These are phyloP conservation scores for Sclerotinia spermophila DNA, from an alignment of 2,329 filamentous ascomycete genomes.

Conservation along the genomic window DNA sequence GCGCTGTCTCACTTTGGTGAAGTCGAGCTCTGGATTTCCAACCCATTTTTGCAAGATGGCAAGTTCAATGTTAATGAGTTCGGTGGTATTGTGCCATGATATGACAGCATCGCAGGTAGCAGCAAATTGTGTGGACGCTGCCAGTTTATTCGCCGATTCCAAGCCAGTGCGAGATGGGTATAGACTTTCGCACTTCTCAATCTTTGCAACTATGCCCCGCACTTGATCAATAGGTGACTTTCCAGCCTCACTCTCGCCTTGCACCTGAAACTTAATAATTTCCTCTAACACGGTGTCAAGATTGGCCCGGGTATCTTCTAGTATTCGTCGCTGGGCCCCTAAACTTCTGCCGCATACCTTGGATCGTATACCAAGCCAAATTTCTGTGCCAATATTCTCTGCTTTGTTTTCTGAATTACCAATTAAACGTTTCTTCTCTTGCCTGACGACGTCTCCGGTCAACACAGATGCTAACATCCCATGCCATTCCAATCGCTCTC, in stretches of 20 bases:
- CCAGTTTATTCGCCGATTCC: constrained; percentile 69
- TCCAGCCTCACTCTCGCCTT: constrained; percentile 83
- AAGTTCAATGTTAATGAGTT: constrained; percentile 92
- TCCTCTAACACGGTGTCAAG: constrained; percentile 77
- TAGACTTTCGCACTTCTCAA: constrained; percentile 81
- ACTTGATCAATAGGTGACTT: constrained; percentile 88
- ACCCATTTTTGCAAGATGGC: constrained; percentile 93
- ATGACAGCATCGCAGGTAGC: constrained; percentile 86
- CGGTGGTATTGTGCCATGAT: constrained; percentile 95
- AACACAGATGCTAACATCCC: constrained; percentile 95
- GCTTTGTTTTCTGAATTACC: constrained; percentile 63
- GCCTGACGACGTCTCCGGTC: constrained; percentile 93
- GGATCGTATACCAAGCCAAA: constrained; percentile 87
- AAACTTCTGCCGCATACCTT: constrained; percentile 80
- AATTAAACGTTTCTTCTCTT: constrained; percentile 94
- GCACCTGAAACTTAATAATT: constrained; percentile 89
- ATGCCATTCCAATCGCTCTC: constrained; percentile 94
- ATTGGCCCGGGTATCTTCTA: constrained; percentile 76
- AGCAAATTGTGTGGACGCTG: constrained; percentile 71
- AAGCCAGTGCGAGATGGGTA: constrained; percentile 80
- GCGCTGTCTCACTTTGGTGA: constrained; percentile 68
- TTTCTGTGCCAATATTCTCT: constrained; percentile 65
- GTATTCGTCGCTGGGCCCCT: constrained; percentile 77
- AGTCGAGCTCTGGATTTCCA: constrained; percentile 91
- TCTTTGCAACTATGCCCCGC: constrained; percentile 81